Evolutionary conservation across 805 yeast genomes (phyloP).

Genomic region (Teunomyces pallodes): DNA sequence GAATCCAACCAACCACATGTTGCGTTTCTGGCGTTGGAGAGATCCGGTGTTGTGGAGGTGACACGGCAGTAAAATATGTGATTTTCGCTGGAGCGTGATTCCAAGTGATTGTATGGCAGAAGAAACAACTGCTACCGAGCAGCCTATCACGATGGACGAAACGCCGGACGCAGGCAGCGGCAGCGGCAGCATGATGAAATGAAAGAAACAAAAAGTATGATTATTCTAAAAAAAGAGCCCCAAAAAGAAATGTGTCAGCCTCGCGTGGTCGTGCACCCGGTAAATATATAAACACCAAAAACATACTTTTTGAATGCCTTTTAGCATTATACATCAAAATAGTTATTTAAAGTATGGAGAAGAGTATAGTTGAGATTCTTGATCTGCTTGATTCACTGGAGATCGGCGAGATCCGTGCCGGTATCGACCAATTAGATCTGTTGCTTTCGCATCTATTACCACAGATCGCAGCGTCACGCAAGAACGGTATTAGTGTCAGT

Average conservation of each 20-base stretch:
- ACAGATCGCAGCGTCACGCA: conserved; percentile 8
- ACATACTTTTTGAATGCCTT: background rate
- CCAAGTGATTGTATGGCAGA: conserved; percentile 82
- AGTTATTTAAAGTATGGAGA: conserved; percentile 4
- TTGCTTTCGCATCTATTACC: conserved; percentile 19
- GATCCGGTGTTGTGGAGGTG: conserved; percentile 20
- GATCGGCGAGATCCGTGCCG: conserved; percentile 8
- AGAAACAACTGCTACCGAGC: conserved; percentile 68
- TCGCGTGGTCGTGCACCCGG: background rate
- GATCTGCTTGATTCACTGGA: conserved; percentile 15
- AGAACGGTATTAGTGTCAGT: background rate
- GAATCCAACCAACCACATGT: conserved; percentile 77
- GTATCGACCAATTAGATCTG: conserved; percentile 16
- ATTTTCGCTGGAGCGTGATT: conserved; percentile 74
- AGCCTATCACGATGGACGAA: conserved; percentile 50
- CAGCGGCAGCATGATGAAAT: too few relatives aligned
- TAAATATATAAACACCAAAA: background rate
- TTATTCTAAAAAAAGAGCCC: background rate
- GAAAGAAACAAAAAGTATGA: background rate
- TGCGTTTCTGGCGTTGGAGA: conserved; percentile 40
- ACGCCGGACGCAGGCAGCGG: background rate
- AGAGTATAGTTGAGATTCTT: conserved; percentile 6
- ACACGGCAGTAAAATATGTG: conserved; percentile 48
- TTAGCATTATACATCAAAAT: too few relatives aligned
- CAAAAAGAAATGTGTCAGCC: background rate